phyloP scores from a whole-genome alignment of 176 grass and related monocot genomes.

The Carex pumila region DNA sequence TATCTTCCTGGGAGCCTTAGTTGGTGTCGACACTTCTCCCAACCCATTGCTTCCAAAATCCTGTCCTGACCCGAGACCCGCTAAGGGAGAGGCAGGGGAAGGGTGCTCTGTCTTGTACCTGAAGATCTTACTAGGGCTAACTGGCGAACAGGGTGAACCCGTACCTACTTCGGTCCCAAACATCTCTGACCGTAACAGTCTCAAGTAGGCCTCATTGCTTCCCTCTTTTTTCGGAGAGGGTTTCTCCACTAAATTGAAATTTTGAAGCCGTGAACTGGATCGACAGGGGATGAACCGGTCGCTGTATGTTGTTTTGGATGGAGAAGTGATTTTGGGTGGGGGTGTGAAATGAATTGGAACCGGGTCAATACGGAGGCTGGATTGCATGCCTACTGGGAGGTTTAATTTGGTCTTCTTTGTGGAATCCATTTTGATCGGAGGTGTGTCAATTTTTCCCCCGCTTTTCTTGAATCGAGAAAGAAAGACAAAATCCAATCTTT shows the following conservation, averaged over 20 bases:
- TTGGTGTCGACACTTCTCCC: constrained; percentile 36
- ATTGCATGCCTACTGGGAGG: constrained; percentile 64
- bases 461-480: constrained; percentile 4
- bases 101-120: constrained; percentile 81
- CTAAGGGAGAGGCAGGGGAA: constrained; percentile 54
- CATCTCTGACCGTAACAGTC: constrained; percentile 76
- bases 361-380: constrained; percentile 54
- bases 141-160: constrained; percentile 24
- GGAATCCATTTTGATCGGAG: constrained; percentile 30
- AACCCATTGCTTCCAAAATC: constrained; percentile 11
- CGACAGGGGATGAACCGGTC: constrained; percentile 96
- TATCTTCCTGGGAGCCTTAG: constrained; percentile 65
- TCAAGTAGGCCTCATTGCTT: constrained; percentile 55
- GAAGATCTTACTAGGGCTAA: constrained; percentile 83
- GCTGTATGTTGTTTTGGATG: constrained; percentile 74
- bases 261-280: constrained; percentile 87
- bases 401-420: constrained; percentile 51
- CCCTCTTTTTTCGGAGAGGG: constrained; percentile 38
- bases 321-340: constrained; percentile 74
- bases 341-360: constrained; percentile 2
- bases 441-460: neutral
- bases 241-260: constrained; percentile 58
- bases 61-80: neutral
- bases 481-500: neutral
- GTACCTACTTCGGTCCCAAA: constrained; percentile 40